Evolutionary conservation across 495 filamentous ascomycete genomes (phyloP), one percentile per base, ranked within the genome.

Genomic region (Penicillium salamii): DNA sequence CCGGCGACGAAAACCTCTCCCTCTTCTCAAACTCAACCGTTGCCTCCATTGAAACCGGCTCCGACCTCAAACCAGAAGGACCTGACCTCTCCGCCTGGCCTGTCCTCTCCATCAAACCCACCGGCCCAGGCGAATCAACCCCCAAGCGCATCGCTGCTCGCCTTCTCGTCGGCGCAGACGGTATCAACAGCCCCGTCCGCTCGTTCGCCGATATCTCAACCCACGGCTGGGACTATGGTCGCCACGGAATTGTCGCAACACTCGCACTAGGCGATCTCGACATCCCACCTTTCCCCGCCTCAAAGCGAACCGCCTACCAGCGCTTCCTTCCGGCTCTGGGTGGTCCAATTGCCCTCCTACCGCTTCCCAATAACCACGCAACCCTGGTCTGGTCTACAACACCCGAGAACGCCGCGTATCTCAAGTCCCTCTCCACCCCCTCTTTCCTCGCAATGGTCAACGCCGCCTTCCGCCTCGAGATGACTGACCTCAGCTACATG

Each of bases 321-420:
- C 82, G 93, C 28, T 99, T 99, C 69, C 78, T 99, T 15, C 93
- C 93, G 2, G 86, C 88, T 0, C 66, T 77, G 7, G 74, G 74
- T 14, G 93, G 93, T 0, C 92, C 93, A 0, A 82, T 97, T 37
- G 93, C 93, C 5, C 80, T 97, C 56, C 79, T 99, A 2, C 92
- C 93, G 7, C 74, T 97, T 1, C 93, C 93, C 3, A 86, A 86
- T 13, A 86, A 88, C 54, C 80, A 80, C 54, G 82, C 90, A 4
- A 88, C 90, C 0, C 75, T 99, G 0, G 93, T 99, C 26, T 99
- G 93, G 93, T 92, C 89, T 0, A 96, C 93, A 3, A 88, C 85
- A 1, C 84, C 89, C 18, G 67, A 79, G 31, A 79, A 91, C 52
- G 91, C 95, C 5, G 78, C 87, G 9, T 77, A 84, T 36, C 79